Base-by-base conservation (phyloP, 2,329 filamentous ascomycete species). In the Aureobasidium namibiae region DNA sequence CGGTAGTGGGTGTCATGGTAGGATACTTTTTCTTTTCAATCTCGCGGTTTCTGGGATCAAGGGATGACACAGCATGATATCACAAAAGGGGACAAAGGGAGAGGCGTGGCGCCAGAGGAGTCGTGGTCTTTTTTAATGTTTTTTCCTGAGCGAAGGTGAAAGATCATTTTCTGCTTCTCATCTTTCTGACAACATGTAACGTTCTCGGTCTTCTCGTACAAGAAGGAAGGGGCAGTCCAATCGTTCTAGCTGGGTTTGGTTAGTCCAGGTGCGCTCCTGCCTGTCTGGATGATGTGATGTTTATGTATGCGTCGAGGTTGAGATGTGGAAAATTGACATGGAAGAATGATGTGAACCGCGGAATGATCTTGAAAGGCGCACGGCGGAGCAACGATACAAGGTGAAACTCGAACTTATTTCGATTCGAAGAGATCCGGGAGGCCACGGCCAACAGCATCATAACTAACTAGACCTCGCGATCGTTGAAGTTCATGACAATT, bases 61-160 rank as follows among this genome's bases (percentile, higher is more conserved):
- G 18, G 44, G 16, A 52, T 13, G 48, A 52, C 48, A 52, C 48
- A 29, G 34, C 48, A 52, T 52, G 48, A 52, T 52, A 52, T 52
- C 34, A 52, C 34, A 38, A 52, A 52, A 52, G 23, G 9, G 34
- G 21, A 11, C 26, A 24, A 24, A 23, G 29, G 4, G n/a, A 26
- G 34, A 29, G 21, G 23, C n/a, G n/a, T 18, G 48, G 48, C 48
- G 48, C 34, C 26, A 26, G 8, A 36, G 34, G 48, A 29, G 23
- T 39, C 16, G 34, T 38, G 21, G 21, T 24, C 9, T 4, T 33
- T 29, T 48, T 10, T 52, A 52, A 52, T 52, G 48, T 52, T 24
- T 31, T 24, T 24, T 38, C 48, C 2, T 18, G 29, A 38, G 33
- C 48, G 14, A 38, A 52, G 14, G 14, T 21, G 13, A 49, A 16